phyloP scores from a whole-genome alignment of 371 early-diverging fungal species.

The Basidiobolus meristosporus region DNA sequence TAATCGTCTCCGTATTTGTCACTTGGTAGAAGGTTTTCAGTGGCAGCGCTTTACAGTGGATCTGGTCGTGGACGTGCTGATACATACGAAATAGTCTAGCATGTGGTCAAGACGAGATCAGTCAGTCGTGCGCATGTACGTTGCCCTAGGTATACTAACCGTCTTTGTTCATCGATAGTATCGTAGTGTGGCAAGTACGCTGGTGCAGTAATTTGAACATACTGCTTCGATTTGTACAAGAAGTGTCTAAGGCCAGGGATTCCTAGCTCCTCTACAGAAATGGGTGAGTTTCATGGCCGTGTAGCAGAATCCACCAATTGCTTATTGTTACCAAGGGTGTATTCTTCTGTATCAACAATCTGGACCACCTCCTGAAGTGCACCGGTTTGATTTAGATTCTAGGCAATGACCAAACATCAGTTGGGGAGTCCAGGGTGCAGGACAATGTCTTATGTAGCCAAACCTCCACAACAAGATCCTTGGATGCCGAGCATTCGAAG shows the following conservation, averaged over 20 bases:
- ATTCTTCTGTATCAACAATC: not conserved
- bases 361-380: not conserved
- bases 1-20: conserved; percentile 32
- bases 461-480: conserved; percentile 37
- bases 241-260: conserved; percentile 55
- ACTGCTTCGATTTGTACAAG: conserved; percentile 40
- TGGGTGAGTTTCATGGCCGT: not conserved
- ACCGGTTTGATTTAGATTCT: not conserved
- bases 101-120: too few species aligned
- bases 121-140: too few species aligned
- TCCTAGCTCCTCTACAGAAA: conserved; percentile 28
- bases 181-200: conserved; percentile 25
- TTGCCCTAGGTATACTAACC: too few species aligned
- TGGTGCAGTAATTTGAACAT: conserved; percentile 49
- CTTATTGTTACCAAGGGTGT: not conserved
- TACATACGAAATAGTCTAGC: conserved; percentile 34
- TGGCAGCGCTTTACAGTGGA: conserved; percentile 31
- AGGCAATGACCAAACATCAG: too few species aligned
- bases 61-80: conserved; percentile 34
- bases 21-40: conserved; percentile 35
- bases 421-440: too few species aligned
- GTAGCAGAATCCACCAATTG: too few species aligned
- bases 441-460: too few species aligned
- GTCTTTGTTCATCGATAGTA: conserved; percentile 13
- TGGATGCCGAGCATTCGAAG: conserved; percentile 55